Evolutionary conservation across 345 rosid genomes (phyloP), one percentile per base, ranked within the genome.

Genomic region (Populus deltoides): DNA sequence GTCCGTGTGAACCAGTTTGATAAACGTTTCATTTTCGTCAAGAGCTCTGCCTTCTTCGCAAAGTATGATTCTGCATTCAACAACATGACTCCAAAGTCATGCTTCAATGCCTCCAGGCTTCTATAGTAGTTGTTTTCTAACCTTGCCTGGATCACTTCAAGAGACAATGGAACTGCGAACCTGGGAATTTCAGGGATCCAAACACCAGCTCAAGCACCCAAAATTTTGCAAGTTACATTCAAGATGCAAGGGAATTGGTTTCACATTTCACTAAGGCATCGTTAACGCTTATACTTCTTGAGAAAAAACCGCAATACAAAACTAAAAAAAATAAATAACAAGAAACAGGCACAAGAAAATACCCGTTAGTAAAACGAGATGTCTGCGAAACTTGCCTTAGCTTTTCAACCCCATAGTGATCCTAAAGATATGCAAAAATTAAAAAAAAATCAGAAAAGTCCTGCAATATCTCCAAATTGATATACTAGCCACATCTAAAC

Each of bases 101-200:
- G 98, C 80, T 88, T 82, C 87, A 89, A 71, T 20, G 97, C 97
- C 70, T 90, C 97, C 79, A 92, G 35, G 83, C 89, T 88, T 81
- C 98, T 84, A 82, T 93, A 93, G 77, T 92, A 96, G 87, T 85
- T 88, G 87, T 91, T 92, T 80, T 91, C 94, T 81, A 96, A 85
- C 86, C 99, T 89, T 18, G 86, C 78, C 66, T 85, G 87, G 72
- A 93, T 92, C 77, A 90, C 79, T 53, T 89, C 97, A 27, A 92
- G 86, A 63, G 97, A 86, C 76, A 96, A 41, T 12, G 99, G 99
- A 71, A 91, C 98, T 5, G 99, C 95, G 72, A 88, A 92, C 93
- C 99, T 96, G 90, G 51, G 12, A 57, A 31, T 31, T 36, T 27
- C 39, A 17, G 1, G 10, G 70, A 66, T 63, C 47, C 73, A 47